Evolutionary conservation across 1,284 basidiomycete genomes (phyloP).

Genomic region (Ceratobasidium sp.): DNA sequence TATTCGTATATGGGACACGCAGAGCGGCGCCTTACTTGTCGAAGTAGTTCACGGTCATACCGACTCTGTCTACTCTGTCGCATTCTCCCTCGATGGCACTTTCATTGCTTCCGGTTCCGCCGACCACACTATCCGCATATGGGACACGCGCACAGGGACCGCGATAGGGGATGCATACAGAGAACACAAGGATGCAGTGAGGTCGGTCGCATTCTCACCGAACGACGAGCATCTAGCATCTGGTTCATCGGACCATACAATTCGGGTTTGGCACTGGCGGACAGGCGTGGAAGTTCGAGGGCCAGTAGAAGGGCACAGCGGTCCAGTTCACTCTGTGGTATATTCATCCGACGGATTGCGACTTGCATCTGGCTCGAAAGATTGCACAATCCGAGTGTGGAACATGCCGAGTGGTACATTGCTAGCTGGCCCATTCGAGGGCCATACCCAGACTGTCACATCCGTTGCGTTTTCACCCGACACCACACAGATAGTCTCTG

Average conservation of each 20-base stretch:
- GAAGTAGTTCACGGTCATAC: not conserved
- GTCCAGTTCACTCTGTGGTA: not conserved
- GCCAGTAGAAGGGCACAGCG: not conserved
- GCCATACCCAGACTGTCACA: constrained; percentile 1
- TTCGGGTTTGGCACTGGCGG: constrained; percentile 18
- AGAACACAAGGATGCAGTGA: not conserved
- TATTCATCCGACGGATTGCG: constrained; percentile 22
- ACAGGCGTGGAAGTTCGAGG: not conserved
- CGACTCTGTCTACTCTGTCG: not conserved
- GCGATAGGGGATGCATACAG: not conserved
- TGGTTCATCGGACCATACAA: constrained; percentile 22
- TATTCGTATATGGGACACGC: constrained; percentile 25
- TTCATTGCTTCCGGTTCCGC: constrained; percentile 25
- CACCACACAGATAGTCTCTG: constrained; percentile 10
- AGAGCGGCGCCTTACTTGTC: not conserved
- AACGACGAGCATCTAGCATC: constrained; percentile 19
- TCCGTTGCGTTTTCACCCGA: constrained; percentile 28
- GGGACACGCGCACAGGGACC: constrained; percentile 14
- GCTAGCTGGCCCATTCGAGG: not conserved
- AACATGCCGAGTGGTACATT: not conserved
- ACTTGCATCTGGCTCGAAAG: not conserved
- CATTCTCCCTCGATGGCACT: constrained; percentile 21
- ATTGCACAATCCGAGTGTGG: constrained; percentile 25
- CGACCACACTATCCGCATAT: too few species aligned
- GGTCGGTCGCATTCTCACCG: constrained; percentile 34